Percentiles rank a stretch among this genome's conserved stretches.
These are phyloP conservation scores for Grosmannia penicillata DNA, from an alignment of 2,329 filamentous ascomycete species.

Conservation along the genomic window DNA sequence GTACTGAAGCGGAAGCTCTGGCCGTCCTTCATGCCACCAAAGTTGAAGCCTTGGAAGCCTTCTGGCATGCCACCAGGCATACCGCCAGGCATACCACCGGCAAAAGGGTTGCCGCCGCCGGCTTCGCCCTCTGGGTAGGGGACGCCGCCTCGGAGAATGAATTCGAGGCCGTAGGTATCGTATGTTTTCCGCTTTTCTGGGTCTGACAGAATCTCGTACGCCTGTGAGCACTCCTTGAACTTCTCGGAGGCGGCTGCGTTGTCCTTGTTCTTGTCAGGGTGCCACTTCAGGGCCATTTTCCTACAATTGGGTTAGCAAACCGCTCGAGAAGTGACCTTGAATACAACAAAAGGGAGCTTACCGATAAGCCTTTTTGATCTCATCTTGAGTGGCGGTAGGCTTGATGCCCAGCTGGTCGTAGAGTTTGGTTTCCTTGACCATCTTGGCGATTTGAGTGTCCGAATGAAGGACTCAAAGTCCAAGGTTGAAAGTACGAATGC, in stretches of 20 bases:
- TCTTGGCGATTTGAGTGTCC: conserved; percentile 12
- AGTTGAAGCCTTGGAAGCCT: conserved; percentile 14
- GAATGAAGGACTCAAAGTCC: too few relatives aligned
- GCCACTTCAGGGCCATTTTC: conserved; percentile 80
- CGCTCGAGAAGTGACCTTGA: neutral
- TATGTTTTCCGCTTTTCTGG: conserved; percentile 94
- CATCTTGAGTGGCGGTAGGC: conserved; percentile 70
- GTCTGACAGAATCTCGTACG: conserved; percentile 94
- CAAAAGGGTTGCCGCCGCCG: conserved; percentile 43
- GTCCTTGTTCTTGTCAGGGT: conserved; percentile 97
- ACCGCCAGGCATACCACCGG: conserved; percentile 38
- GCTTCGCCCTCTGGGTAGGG: conserved; percentile 26
- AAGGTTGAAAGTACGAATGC: neutral
- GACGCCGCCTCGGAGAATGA: conserved; percentile 67
- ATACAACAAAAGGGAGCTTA: conserved; percentile 24
- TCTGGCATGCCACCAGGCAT: conserved; percentile 30
- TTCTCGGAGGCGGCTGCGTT: conserved; percentile 75
- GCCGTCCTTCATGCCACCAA: conserved; percentile 34
- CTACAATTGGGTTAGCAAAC: conserved; percentile 24
- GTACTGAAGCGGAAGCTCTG: conserved; percentile 53
- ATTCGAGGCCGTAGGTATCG: conserved; percentile 88
- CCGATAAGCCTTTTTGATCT: conserved; percentile 95
- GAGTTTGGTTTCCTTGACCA: conserved; percentile 34
- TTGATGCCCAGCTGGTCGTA: conserved; percentile 77
- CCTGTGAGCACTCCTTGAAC: conserved; percentile 96